Evolutionary conservation across 257 asterid genomes (phyloP).

Genomic region (Lavandula angustifolia): DNA sequence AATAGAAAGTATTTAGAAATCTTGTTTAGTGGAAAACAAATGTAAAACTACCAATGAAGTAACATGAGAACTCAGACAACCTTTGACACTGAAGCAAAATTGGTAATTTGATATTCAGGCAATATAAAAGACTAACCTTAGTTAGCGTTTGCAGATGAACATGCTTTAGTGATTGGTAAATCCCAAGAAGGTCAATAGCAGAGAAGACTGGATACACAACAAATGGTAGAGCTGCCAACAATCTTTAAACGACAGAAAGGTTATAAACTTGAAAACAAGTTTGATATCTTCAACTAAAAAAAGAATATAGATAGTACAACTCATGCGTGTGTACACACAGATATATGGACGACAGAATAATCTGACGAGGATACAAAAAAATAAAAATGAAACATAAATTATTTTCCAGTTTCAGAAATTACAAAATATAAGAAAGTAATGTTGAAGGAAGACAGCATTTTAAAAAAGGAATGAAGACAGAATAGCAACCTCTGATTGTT

Average conservation of each 20-base stretch:
- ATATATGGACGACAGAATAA: no score
- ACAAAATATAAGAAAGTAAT: constrained; percentile 1
- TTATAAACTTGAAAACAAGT: constrained; percentile 34
- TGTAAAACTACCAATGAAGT: constrained; percentile 1
- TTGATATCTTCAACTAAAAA: background rate
- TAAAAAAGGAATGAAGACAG: background rate
- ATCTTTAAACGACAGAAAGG: constrained; percentile 45
- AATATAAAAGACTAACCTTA: constrained; percentile 58
- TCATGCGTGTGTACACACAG: no score
- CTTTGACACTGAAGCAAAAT: constrained; percentile 8
- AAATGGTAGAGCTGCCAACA: constrained; percentile 81
- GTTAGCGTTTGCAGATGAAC: constrained; percentile 95
- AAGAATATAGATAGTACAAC: no score
- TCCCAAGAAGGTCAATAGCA: constrained; percentile 77
- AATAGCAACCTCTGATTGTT: constrained; percentile 67
- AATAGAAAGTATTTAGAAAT: constrained; percentile 26
- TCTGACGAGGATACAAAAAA: background rate
- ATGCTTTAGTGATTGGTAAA: constrained; percentile 86
- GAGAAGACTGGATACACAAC: constrained; percentile 78
- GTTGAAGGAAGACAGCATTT: background rate
- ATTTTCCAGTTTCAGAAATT: background rate
- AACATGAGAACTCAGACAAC: background rate
- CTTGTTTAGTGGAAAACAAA: background rate
- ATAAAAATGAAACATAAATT: background rate
- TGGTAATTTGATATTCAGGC: background rate